Conservation (phyloP, 495 filamentous ascomycete genomes). For the Xylaria longipes region DNA sequence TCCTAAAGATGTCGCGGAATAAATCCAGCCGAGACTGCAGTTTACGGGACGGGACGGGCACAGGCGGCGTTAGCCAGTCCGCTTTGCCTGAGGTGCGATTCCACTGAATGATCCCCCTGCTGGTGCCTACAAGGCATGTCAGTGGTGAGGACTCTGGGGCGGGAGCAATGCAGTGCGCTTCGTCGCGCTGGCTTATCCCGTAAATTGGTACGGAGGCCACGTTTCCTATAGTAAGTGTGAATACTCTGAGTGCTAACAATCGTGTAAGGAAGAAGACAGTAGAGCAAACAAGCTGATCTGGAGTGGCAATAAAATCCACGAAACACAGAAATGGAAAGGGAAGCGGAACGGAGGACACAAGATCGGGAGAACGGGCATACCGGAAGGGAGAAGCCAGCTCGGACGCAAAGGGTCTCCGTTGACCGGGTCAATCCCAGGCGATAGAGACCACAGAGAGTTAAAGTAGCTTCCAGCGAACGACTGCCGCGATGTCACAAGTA, state of each 20-base stretch:
- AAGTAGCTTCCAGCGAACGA: neutral
- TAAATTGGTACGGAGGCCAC: neutral
- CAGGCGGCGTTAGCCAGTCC: neutral
- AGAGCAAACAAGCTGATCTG: neutral
- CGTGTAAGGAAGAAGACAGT: neutral
- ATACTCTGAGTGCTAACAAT: neutral
- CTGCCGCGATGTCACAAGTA: slow-evolving; percentile 38
- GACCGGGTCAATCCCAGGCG: slow-evolving; percentile 11
- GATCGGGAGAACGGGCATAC: slow-evolving; percentile 3
- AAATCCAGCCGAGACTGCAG: neutral
- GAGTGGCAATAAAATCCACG: neutral
- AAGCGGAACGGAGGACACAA: neutral
- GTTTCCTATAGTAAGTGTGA: neutral
- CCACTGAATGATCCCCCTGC: slow-evolving; percentile 35
- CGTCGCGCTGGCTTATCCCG: neutral
- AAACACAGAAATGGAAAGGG: neutral
- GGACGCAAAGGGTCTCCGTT: slow-evolving; percentile 19
- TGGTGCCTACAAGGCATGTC: slow-evolving; percentile 43
- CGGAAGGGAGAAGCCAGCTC: slow-evolving; percentile 26
- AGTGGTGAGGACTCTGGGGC: slow-evolving; percentile 30
- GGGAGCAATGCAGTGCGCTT: slow-evolving; percentile 29
- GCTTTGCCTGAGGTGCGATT: neutral
- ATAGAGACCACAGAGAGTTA: slow-evolving; percentile 22
- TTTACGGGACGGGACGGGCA: neutral
- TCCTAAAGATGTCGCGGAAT: slow-evolving; percentile 31